phyloP scores from a whole-genome alignment of 1,284 basidiomycete genomes.

The Veloboletus limbatus region DNA sequence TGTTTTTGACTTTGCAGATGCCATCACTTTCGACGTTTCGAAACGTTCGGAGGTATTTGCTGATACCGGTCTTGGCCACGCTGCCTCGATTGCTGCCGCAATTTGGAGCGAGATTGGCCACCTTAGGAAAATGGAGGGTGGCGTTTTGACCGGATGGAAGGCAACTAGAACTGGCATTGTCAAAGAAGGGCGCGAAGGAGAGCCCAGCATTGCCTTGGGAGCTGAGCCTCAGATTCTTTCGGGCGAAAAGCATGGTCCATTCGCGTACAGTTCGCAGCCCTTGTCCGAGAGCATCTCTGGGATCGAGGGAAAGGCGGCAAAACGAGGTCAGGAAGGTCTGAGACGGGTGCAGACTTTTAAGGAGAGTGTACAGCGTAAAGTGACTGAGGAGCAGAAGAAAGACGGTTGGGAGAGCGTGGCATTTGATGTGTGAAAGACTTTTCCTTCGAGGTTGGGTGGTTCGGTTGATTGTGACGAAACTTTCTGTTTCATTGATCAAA shows the following conservation, averaged over 20 bases:
- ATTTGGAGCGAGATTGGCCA: conserved; percentile 65
- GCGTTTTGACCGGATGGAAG: conserved; percentile 43
- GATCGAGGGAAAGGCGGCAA: no score
- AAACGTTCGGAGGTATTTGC: conserved; percentile 58
- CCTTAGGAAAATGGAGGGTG: conserved; percentile 40
- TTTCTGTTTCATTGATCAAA: no score
- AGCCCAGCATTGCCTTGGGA: conserved; percentile 58
- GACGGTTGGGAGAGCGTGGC: conserved; percentile 30
- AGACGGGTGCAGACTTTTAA: conserved; percentile 26
- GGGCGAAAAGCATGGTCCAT: conserved; percentile 61
- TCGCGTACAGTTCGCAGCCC: conserved; percentile 51
- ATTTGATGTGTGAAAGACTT: conserved; percentile 28
- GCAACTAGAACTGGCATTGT: conserved; percentile 63
- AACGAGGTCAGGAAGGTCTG: conserved; percentile 17
- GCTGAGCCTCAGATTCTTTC: conserved; percentile 67
- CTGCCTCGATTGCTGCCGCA: conserved; percentile 49
- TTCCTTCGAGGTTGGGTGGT: no score
- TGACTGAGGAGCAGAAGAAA: conserved; percentile 11
- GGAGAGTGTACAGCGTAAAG: conserved; percentile 27
- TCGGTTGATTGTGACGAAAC: no score
- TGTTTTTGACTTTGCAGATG: conserved; percentile 49
- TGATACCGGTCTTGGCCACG: conserved; percentile 54
- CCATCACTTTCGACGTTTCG: conserved; percentile 54
- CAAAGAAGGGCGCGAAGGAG: conserved; percentile 39
- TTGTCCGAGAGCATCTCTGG: conserved; percentile 35